Evolutionary conservation across 2,329 filamentous ascomycete genomes (phyloP).

Genomic region (Fusarium secorum): DNA sequence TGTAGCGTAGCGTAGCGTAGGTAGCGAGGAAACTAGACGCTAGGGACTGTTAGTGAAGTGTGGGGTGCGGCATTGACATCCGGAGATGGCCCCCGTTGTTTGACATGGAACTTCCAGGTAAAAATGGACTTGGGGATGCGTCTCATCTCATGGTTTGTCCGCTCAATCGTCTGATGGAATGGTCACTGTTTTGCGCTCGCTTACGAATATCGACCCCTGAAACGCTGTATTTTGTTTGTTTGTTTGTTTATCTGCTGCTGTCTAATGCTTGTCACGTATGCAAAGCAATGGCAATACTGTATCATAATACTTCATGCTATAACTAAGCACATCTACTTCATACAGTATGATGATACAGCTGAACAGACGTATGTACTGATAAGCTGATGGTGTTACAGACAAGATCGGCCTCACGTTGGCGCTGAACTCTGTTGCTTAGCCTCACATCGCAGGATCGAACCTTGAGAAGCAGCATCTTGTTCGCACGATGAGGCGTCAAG

Average conservation of each 20-base stretch:
- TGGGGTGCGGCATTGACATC: conserved; percentile 37
- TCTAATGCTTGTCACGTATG: background rate
- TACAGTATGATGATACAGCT: background rate
- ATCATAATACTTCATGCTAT: background rate
- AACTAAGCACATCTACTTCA: background rate
- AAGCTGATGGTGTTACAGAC: conserved; percentile 5
- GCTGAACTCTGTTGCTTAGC: conserved; percentile 37
- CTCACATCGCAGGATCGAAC: conserved; percentile 25
- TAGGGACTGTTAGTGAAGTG: conserved; percentile 16
- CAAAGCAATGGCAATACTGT: background rate
- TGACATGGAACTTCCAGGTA: conserved; percentile 1
- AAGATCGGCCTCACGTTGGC: conserved; percentile 21
- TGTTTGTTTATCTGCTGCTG: conserved; percentile 7
- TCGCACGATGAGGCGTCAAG: conserved; percentile 6
- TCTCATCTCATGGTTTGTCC: conserved; percentile 22
- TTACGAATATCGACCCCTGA: background rate
- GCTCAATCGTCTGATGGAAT: conserved; percentile 29
- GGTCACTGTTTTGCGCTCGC: background rate
- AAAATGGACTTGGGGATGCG: background rate
- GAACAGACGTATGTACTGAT: background rate
- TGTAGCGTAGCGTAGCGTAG: background rate
- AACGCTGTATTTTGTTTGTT: background rate
- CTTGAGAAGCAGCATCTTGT: conserved; percentile 26
- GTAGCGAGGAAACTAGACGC: background rate
- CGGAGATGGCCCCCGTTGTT: conserved; percentile 25